Evolutionary conservation across 257 asterid species (phyloP).

Genomic region (Solanum pennellii): DNA sequence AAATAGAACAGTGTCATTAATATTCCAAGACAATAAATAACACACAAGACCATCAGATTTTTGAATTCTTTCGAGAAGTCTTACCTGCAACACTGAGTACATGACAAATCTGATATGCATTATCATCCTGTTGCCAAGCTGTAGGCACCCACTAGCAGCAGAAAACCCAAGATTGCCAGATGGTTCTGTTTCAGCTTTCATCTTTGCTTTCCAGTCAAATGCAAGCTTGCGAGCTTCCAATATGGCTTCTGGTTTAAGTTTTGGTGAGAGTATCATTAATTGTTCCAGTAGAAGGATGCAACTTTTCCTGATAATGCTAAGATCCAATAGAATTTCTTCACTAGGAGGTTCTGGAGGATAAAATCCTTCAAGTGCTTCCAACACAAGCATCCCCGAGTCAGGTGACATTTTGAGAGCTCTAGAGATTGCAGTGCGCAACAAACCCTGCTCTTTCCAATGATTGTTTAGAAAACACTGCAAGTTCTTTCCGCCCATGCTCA

Average conservation of each 20-base stretch:
- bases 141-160: neutral
- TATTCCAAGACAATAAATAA: neutral
- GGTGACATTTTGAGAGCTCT: neutral
- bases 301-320: neutral
- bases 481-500: neutral
- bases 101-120: neutral
- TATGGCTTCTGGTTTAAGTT: neutral
- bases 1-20: no score
- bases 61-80: neutral
- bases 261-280: neutral
- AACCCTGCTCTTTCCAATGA: neutral
- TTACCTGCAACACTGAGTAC: neutral
- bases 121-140: neutral
- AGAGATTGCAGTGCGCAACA: neutral
- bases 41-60: neutral
- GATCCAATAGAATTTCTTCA: neutral
- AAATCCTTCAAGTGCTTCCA: neutral
- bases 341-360: neutral
- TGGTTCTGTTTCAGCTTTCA: neutral
- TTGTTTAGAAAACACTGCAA: neutral
- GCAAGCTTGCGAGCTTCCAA: neutral
- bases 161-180: neutral
- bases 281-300: neutral
- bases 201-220: neutral
- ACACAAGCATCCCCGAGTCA: neutral